phyloP scores from a whole-genome alignment of 495 filamentous ascomycete genomes.

The Amorphotheca resinae region DNA sequence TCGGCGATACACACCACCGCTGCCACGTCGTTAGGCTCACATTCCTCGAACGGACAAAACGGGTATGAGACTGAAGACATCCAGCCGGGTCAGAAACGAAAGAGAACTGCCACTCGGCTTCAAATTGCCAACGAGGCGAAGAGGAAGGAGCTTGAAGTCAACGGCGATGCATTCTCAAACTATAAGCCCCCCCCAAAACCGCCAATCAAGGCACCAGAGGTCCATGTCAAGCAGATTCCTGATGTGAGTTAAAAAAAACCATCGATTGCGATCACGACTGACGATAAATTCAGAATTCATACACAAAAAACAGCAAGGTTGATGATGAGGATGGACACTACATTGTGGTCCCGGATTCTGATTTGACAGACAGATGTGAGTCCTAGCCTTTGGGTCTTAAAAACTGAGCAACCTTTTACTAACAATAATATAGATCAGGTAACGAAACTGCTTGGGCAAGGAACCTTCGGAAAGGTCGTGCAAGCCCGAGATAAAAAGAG shows the following conservation, averaged over 20 bases:
- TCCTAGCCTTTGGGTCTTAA: conserved; percentile 13
- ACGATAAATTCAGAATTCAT: conserved; percentile 27
- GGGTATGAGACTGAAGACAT: conserved; percentile 44
- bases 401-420: conserved; percentile 11
- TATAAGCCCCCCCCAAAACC: conserved; percentile 82
- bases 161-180: conserved; percentile 56
- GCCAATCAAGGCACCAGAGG: conserved; percentile 83
- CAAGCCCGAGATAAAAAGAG: conserved; percentile 71
- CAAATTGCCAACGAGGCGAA: conserved; percentile 72
- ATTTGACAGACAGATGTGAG: conserved; percentile 83
- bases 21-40: conserved; percentile 72
- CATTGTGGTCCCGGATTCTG: conserved; percentile 71
- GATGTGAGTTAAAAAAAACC: conserved; percentile 55
- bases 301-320: conserved; percentile 44
- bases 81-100: conserved; percentile 65
- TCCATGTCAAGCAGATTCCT: conserved; percentile 64
- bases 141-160: conserved; percentile 51
- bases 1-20: conserved; percentile 78
- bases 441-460: conserved; percentile 78
- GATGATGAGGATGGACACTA: conserved; percentile 98
- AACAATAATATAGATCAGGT: conserved; percentile 58
- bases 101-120: conserved; percentile 63
- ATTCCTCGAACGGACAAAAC: conserved; percentile 46
- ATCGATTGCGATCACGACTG: conserved; percentile 8
- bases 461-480: conserved; percentile 96